Evolutionary conservation across 768 basidiomycete genomes (phyloP), one percentile per base, ranked within the genome.

Genomic region (Panellus pusillus): DNA sequence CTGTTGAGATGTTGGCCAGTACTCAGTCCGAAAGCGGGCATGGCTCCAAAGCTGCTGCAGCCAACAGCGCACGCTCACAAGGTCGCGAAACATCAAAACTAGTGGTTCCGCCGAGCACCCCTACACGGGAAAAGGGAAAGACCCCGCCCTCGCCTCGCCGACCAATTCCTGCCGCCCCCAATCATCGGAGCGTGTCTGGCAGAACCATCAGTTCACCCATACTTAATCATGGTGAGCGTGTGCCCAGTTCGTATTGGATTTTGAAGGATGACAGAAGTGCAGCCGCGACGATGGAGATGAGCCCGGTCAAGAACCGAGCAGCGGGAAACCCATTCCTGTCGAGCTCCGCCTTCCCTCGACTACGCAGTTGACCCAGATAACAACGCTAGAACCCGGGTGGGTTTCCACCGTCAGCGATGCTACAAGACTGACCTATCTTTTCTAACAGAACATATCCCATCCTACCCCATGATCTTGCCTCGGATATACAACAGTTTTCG

Each of bases 401-500:
- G 83, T 72, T 32, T 32, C 45, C n/a, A 43, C 36, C 36, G 47
- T 36, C 44, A 50, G 45, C 47, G 19, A 58, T 50, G 60, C 44
- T 55, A 44, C 58, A 50, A 60, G 55, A 41, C 57, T 41, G 45
- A 51, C 20, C 40, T 50, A 63, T 27, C 24, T 24, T 24, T 24
- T 24, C 24, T 24, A 24, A 24, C 57, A 93, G 91, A 43, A 82
- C 80, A 40, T 86, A 89, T 65, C 92, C 87, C 9, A 79, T 85
- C 14, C 76, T 96, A 20, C 93, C 93, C 0, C 76, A 84, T 27
- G 90, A 87, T 52, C 83, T 95, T 37, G 87, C 84, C 2, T 83
- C 82, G 27, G 91, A 94, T 61, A 96, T 96, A 38, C 84, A 89
- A 61, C 88, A 88, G 59, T 95, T 96, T 68, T 85, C 86, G 5